phyloP scores from a whole-genome alignment of 2,329 filamentous ascomycete genomes.

The Verticillium alfalfae region DNA sequence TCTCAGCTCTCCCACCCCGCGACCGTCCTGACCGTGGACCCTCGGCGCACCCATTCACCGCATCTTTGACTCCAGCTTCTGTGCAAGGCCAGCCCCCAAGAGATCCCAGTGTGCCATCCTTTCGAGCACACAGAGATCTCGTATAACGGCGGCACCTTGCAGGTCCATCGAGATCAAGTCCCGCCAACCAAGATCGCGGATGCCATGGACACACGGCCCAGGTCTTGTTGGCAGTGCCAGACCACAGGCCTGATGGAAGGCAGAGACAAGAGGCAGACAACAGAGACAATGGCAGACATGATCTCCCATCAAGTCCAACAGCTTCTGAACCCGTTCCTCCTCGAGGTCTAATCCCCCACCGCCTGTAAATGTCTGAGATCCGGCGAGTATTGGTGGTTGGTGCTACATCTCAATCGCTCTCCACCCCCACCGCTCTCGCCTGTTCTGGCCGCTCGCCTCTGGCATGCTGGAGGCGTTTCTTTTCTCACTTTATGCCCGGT shows the following conservation, averaged over 20 bases:
- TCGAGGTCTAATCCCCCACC: slow-evolving; percentile 6
- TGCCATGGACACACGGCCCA: slow-evolving; percentile 9
- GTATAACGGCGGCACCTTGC: slow-evolving; percentile 14
- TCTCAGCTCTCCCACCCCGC: neutral
- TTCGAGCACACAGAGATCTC: slow-evolving; percentile 9
- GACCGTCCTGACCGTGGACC: neutral
- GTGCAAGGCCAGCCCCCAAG: neutral
- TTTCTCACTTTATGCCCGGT: neutral
- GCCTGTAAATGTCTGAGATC: slow-evolving; percentile 12
- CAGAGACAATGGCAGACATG: neutral
- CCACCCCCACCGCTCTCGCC: slow-evolving; percentile 12
- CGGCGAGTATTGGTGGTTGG: slow-evolving; percentile 12
- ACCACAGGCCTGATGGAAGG: neutral
- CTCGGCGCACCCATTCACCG: neutral
- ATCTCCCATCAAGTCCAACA: neutral
- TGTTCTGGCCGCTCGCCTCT: slow-evolving; percentile 5
- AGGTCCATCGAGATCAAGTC: slow-evolving; percentile 12
- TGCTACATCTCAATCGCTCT: neutral
- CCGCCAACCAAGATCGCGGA: slow-evolving; percentile 13
- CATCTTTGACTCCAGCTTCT: neutral
- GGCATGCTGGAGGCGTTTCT: slow-evolving; percentile 8
- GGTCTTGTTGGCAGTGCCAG: neutral
- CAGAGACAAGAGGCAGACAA: neutral
- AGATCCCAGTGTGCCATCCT: neutral
- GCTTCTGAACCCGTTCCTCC: slow-evolving; percentile 5